Percentiles rank a stretch among this genome's conserved stretches.
Conservation (phyloP, 208 protist species). For the Novymonas esmeraldas region DNA sequence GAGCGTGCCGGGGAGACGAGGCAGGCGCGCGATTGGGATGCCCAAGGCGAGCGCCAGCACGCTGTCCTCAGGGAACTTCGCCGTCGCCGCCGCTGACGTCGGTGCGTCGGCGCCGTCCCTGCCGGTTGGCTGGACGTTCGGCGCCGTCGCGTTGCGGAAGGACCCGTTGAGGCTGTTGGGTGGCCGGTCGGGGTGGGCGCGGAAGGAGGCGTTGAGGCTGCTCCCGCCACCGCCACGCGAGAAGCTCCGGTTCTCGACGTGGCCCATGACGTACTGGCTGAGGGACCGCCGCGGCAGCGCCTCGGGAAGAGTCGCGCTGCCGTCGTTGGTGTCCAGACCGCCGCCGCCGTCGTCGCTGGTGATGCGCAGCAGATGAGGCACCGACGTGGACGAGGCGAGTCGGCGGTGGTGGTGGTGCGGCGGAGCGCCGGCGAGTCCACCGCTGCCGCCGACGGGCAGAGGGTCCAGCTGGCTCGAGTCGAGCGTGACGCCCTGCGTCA, state of each 20-base stretch:
- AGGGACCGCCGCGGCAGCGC: slow-evolving; percentile 12
- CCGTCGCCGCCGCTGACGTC: not conserved
- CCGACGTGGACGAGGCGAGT: not conserved
- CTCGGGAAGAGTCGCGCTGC: not conserved
- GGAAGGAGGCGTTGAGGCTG: slow-evolving; percentile 10
- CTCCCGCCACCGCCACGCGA: slow-evolving; percentile 5
- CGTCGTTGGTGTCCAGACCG: not conserved
- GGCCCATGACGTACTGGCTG: slow-evolving; percentile 37
- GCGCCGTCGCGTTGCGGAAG: not conserved
- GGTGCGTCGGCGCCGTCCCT: slow-evolving; percentile 2
- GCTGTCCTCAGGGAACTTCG: slow-evolving; percentile 43
- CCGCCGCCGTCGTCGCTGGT: not conserved
- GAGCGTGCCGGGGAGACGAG: slow-evolving; percentile 13
- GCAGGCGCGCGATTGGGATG: slow-evolving; percentile 27
- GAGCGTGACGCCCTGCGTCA: slow-evolving; percentile 40
- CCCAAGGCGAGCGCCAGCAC: slow-evolving; percentile 40
- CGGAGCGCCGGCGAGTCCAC: too few relatives aligned
- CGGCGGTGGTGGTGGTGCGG: not conserved
- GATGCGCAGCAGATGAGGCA: not conserved
- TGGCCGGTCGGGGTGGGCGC: not conserved
- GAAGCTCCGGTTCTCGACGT: slow-evolving; percentile 47
- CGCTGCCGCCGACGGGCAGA: not conserved
- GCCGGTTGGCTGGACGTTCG: not conserved
- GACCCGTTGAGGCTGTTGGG: not conserved
- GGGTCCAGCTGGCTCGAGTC: slow-evolving; percentile 11